phyloP scores from a whole-genome alignment of 2,329 filamentous ascomycete species.

The Phyllosticta citribraziliensis region DNA sequence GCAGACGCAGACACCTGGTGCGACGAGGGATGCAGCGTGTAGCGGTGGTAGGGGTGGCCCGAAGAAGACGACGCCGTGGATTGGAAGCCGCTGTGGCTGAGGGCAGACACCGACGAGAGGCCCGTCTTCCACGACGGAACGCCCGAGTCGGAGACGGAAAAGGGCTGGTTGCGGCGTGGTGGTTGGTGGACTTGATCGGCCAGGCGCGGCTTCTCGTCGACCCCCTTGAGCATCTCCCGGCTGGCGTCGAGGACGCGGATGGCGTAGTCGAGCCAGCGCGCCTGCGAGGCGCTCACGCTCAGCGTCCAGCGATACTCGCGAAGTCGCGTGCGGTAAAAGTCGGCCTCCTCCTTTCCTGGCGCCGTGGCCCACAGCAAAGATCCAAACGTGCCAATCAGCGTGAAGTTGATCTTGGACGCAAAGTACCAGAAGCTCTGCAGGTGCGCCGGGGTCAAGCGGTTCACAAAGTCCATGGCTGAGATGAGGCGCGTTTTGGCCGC shows the following conservation, averaged over 20 bases:
- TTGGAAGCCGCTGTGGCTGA: background rate
- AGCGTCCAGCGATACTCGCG: slow-evolving; percentile 93
- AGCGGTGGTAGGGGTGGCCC: background rate
- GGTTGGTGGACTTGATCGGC: slow-evolving; percentile 4
- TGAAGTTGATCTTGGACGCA: slow-evolving; percentile 81
- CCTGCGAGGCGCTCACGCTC: slow-evolving; percentile 69
- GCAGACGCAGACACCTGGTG: slow-evolving; percentile 2
- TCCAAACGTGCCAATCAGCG: slow-evolving; percentile 88
- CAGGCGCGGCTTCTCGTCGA: slow-evolving; percentile 33
- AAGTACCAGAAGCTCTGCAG: slow-evolving; percentile 91
- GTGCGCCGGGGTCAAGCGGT: slow-evolving; percentile 77
- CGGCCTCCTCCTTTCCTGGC: slow-evolving; percentile 76
- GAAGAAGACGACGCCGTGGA: background rate
- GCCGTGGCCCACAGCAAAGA: slow-evolving; percentile 83
- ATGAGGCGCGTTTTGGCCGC: slow-evolving; percentile 91
- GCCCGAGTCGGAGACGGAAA: slow-evolving; percentile 6
- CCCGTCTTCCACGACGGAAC: slow-evolving; percentile 2
- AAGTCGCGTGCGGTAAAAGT: slow-evolving; percentile 79
- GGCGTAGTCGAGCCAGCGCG: slow-evolving; percentile 38
- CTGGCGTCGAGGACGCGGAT: slow-evolving; percentile 36
- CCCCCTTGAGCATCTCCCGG: slow-evolving; percentile 33
- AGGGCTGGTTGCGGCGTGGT: background rate
- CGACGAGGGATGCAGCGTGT: background rate
- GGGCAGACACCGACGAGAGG: background rate
- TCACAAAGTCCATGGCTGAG: slow-evolving; percentile 95